Base-by-base conservation (phyloP, 129 eudicot genomes). In the Helichrysum umbraculigerum region DNA sequence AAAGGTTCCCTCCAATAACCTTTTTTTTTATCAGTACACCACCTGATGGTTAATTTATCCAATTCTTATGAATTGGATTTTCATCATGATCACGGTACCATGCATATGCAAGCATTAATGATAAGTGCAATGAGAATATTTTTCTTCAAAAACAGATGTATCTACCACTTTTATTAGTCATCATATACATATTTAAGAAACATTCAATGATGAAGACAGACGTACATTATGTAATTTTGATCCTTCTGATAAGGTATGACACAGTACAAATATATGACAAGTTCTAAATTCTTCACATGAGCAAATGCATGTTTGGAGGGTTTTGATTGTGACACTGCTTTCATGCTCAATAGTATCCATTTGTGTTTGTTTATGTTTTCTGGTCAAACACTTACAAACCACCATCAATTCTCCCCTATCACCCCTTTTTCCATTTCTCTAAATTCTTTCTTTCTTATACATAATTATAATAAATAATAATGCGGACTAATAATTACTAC, bases 181-280 rank as follows among this genome's bases (percentile, higher is more conserved):
- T 14, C 5, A 73, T 39, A 72, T 78, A 79, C 25, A 66, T 58
- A 66, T 73, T 73, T 29, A 66, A 73, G 75, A 76, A 73, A 57
- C 79, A 80, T 80, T 80, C 65, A 80, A 80, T 74, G 79, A 66
- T 39, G 70, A 66, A 79, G 64, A 80, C 64, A 74, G 70, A 79
- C n/a, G n/a, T n/a, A n/a, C 70, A 74, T 80, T 57, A 74, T 72
- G 66, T 35, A 64, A 2, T 80, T 28, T 80, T 57, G 70, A 73
- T 74, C 70, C 75, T 42, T 73, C 75, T 19, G 70, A 80, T 74
- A 73, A 66, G 83, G 75, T 60, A 80, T 73, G 64, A 57, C 6
- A 71, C 71, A 66, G 83, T 80, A 80, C 83, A 74, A 42, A 80
- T 80, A 79, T 66, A 80, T 74, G 83, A 80, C 83, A 80, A 67